Base-by-base conservation (phyloP, 148 eudicot species). In the Arbutus unedo region DNA sequence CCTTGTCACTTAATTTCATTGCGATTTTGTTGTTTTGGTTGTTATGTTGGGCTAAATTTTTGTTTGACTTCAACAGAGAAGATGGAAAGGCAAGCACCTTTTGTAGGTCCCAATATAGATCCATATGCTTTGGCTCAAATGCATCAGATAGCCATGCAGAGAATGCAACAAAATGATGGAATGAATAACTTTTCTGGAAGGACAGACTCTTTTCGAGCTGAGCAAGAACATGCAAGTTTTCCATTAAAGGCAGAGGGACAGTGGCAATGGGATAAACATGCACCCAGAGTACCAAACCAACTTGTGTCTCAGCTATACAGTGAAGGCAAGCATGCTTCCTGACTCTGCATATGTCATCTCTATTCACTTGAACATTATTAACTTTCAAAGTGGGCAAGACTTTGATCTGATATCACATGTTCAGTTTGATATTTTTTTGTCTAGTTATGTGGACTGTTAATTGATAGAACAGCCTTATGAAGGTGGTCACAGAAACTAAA, bases 221-320 rank as follows among this genome's bases (percentile, higher is more conserved):
- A 79, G 86, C 83, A 84, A 44, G 90, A 86, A 71, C 88, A 70
- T 19, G 85, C 64, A 14, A 86, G 84, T 78, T 23, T 83, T 43
- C 62, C 87, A 18, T n/a, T 78, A 16, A 84, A 86, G 78, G 79
- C 76, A 6, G 89, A 88, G 47, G 85, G 76, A 51, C 88, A 83
- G 74, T 83, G 91, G 89, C 86, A 87, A 38, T 83, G 88, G 86
- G 91, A 89, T 60, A 85, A 87, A 82, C 83, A 89, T 82, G 86
- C 89, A 41, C 6, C 91, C 84, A 79, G 81, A 81, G 79, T 9
- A 60, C 45, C 66, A 38, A 38, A 77, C 55, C 64, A 49, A 41
- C 81, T 87, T 87, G 85, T 88, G 6, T 87, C 91, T 55, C 78
- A 71, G 44, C 85, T 82, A 43, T 85, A 85, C 81, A 81, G 84